Evolutionary conservation across 2,329 filamentous ascomycete genomes (phyloP).

Genomic region (Metarhizium humberi): DNA sequence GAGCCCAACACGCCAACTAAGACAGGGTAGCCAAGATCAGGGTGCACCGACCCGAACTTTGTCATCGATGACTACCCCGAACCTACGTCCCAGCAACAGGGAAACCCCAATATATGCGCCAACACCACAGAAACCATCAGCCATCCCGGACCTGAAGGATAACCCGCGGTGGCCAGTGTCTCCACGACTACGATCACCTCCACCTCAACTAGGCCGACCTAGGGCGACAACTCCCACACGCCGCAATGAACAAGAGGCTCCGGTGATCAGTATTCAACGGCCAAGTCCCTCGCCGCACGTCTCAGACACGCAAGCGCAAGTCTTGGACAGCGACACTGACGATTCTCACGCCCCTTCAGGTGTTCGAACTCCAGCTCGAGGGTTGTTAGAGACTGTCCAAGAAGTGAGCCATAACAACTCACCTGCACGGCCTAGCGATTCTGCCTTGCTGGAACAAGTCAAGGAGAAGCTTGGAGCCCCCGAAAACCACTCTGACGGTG

Average conservation of each 20-base stretch:
- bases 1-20: constrained; percentile 48
- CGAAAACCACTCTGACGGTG: constrained; percentile 31
- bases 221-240: constrained; percentile 31
- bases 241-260: constrained; percentile 40
- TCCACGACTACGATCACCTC: constrained; percentile 68
- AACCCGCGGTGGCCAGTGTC: constrained; percentile 68
- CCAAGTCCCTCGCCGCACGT: constrained; percentile 37
- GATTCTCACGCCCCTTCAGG: constrained; percentile 39
- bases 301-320: constrained; percentile 25
- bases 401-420: constrained; percentile 75
- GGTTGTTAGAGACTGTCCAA: constrained; percentile 79
- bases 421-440: constrained; percentile 40
- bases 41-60: constrained; percentile 57
- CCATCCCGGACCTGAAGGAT: constrained; percentile 41
- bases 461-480: constrained; percentile 37
- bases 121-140: constrained; percentile 52
- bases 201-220: constrained; percentile 45
- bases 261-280: constrained; percentile 44
- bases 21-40: constrained; percentile 46
- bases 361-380: constrained; percentile 49
- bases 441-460: constrained; percentile 38
- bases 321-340: constrained; percentile 44
- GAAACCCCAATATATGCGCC: constrained; percentile 55
- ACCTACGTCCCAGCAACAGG: constrained; percentile 49
- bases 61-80: constrained; percentile 58